Conservation (phyloP, 768 basidiomycete species). For the Rhodotorula diobovata region DNA sequence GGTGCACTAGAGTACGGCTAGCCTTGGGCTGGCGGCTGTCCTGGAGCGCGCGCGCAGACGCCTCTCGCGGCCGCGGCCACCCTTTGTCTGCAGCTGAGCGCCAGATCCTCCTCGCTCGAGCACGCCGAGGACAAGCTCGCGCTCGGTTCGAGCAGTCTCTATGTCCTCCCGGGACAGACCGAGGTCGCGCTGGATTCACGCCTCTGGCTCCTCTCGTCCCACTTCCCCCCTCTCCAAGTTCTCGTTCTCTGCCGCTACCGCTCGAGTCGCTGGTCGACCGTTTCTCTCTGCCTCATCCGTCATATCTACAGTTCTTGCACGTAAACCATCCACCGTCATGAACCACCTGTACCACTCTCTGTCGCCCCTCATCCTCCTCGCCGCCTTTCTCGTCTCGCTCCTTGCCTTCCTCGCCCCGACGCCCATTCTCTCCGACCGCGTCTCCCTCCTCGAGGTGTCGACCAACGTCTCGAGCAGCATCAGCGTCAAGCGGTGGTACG, state of each 20-base stretch:
- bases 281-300: not conserved
- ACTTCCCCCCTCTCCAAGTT: not conserved
- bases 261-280: constrained; percentile 33
- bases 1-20: too few relatives aligned
- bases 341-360: constrained; percentile 38
- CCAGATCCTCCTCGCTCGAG: not conserved
- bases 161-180: not conserved
- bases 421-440: constrained; percentile 23
- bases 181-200: not conserved
- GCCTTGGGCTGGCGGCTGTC: too few relatives aligned
- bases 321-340: not conserved
- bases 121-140: too few relatives aligned
- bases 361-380: constrained; percentile 20
- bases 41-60: too few relatives aligned
- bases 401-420: constrained; percentile 34
- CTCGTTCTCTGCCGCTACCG: not conserved
- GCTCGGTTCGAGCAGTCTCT: not conserved
- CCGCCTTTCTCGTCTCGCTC: constrained; percentile 30
- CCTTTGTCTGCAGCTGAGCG: not conserved
- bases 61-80: too few relatives aligned
- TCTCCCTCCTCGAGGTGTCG: constrained; percentile 18
- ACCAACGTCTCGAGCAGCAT: not conserved
- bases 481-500: not conserved
- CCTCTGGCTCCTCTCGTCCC: not conserved
- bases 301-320: too few relatives aligned